phyloP scores from a whole-genome alignment of 768 basidiomycete genomes.

The Tricholoma matsutake region DNA sequence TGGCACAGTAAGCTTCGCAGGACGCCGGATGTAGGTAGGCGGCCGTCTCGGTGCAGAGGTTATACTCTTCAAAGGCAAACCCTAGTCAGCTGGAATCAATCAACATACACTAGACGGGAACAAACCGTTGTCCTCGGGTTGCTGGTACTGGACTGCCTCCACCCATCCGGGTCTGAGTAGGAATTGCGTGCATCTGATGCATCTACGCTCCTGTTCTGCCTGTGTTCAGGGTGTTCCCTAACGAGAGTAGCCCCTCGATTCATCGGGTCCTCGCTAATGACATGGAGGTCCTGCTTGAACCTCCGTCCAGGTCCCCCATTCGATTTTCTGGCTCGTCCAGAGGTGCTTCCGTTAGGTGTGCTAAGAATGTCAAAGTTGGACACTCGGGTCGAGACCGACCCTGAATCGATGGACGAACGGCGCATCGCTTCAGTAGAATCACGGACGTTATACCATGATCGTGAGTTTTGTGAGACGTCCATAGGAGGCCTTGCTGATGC shows the following conservation, averaged over 20 bases:
- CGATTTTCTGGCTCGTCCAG: constrained; percentile 22
- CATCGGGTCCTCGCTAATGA: constrained; percentile 39
- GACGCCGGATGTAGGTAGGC: constrained; percentile 9
- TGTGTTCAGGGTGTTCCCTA: not conserved
- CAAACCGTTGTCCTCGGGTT: constrained; percentile 10
- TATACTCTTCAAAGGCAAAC: constrained; percentile 1
- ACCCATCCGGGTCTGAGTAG: constrained; percentile 15
- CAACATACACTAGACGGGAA: not conserved
- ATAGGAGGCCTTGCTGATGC: not conserved
- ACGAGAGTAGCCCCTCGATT: constrained; percentile 28
- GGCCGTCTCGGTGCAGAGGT: not conserved
- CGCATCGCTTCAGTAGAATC: constrained; percentile 18
- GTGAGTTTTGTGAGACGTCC: constrained; percentile 12
- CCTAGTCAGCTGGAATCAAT: not conserved
- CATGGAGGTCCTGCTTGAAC: constrained; percentile 29
- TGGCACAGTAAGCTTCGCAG: constrained; percentile 19
- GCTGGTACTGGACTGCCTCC: constrained; percentile 17
- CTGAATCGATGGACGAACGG: constrained; percentile 20
- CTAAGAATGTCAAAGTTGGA: constrained; percentile 35
- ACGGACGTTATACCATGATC: constrained; percentile 31
- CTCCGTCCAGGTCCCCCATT: constrained; percentile 10
- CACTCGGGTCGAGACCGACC: constrained; percentile 28
- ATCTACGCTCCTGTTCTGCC: constrained; percentile 6
- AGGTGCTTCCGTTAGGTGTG: constrained; percentile 14
- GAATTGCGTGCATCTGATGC: constrained; percentile 1